Percentiles rank a stretch among this genome's conserved stretches.
Conservation (phyloP, 2,329 filamentous ascomycete species). For the Fusarium globosum region DNA sequence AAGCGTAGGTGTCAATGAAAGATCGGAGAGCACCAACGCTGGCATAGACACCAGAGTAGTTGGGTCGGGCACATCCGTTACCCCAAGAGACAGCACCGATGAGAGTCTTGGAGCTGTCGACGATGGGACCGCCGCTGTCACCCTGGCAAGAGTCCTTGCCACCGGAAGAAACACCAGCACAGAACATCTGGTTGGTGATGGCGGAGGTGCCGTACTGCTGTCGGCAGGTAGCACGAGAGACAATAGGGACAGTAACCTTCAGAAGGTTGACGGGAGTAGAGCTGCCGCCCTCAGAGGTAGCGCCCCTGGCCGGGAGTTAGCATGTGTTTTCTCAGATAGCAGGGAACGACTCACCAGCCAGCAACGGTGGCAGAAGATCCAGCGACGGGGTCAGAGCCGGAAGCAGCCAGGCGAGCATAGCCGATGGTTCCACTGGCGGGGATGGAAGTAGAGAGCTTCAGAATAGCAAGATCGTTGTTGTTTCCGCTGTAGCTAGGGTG, state of each 20-base stretch:
- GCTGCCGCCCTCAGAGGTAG: conserved; percentile 25
- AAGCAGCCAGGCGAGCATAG: conserved; percentile 41
- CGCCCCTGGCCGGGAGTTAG: conserved; percentile 35
- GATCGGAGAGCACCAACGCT: conserved; percentile 41
- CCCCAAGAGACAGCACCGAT: conserved; percentile 49
- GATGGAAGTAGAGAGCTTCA: conserved; percentile 44
- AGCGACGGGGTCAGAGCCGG: conserved; percentile 43
- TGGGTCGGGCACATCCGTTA: conserved; percentile 44
- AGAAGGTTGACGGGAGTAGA: conserved; percentile 35
- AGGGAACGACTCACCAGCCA: conserved; percentile 42
- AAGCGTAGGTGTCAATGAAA: conserved; percentile 43
- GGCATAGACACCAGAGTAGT: conserved; percentile 46
- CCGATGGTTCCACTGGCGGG: conserved; percentile 21
- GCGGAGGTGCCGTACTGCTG: conserved; percentile 36
- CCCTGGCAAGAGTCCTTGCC: conserved; percentile 49
- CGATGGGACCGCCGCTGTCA: conserved; percentile 49
- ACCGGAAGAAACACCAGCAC: conserved; percentile 44
- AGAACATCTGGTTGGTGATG: conserved; percentile 49
- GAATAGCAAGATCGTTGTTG: conserved; percentile 47
- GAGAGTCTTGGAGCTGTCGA: conserved; percentile 39
- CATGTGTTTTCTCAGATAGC: accelerated
- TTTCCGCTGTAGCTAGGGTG: conserved; percentile 41
- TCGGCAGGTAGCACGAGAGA: conserved; percentile 44
- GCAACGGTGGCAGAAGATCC: conserved; percentile 39
- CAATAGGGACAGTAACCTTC: conserved; percentile 48